These are phyloP conservation scores for Penicillium concentricum DNA, from an alignment of 2,329 filamentous ascomycete species.

Conservation along the genomic window DNA sequence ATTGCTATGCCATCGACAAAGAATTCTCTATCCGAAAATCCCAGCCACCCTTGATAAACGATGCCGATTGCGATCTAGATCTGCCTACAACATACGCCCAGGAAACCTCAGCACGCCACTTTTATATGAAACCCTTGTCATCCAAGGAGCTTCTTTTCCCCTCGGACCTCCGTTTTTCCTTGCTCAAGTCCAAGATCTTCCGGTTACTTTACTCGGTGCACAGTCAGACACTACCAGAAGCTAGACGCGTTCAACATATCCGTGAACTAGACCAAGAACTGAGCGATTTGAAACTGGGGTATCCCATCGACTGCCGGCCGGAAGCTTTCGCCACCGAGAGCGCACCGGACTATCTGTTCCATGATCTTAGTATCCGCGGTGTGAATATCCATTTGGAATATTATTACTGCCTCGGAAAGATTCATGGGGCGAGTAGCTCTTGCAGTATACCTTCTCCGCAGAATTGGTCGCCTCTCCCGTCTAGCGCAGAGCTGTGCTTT, in stretches of 20 bases:
- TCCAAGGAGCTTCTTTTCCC: constrained; percentile 24
- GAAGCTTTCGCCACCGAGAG: constrained; percentile 18
- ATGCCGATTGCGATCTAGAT: constrained; percentile 24
- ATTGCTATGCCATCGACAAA: constrained; percentile 24
- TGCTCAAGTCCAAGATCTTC: constrained; percentile 27
- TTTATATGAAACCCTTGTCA: constrained; percentile 22
- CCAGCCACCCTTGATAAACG: constrained; percentile 22
- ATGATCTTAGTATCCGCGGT: constrained; percentile 26
- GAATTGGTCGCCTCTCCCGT: constrained; percentile 16
- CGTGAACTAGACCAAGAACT: constrained; percentile 26
- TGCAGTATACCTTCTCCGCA: background rate
- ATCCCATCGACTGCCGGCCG: constrained; percentile 18
- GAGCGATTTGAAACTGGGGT: constrained; percentile 18
- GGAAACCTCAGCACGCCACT: constrained; percentile 20
- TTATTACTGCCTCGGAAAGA: constrained; percentile 25
- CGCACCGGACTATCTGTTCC: constrained; percentile 22
- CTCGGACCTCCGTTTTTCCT: constrained; percentile 23
- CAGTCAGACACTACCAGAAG: constrained; percentile 14
- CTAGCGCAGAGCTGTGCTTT: constrained; percentile 25
- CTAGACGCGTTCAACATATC: constrained; percentile 22
- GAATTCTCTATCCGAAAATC: constrained; percentile 23
- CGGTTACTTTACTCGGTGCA: constrained; percentile 20
- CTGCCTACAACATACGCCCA: constrained; percentile 21
- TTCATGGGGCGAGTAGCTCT: constrained; percentile 20
- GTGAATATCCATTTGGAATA: constrained; percentile 28